These are phyloP conservation scores for Babesia ovis DNA, from an alignment of 169 alveolate species.

Conservation along the genomic window DNA sequence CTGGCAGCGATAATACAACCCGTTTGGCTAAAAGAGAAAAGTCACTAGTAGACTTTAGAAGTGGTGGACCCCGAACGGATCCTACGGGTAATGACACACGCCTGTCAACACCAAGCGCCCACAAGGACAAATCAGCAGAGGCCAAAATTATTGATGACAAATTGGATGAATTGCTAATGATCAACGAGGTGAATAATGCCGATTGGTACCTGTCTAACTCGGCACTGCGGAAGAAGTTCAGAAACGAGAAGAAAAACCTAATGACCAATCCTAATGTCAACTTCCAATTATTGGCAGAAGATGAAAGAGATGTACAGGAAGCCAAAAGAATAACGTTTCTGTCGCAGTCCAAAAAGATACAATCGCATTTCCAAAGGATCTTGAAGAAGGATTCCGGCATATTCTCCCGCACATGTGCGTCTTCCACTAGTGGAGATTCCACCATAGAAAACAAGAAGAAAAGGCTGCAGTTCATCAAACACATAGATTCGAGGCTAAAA, in stretches of 20 bases:
- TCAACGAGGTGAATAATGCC: conserved; percentile 36
- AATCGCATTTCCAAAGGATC: conserved; percentile 52
- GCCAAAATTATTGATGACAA: conserved; percentile 4
- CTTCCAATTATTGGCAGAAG: conserved; percentile 21
- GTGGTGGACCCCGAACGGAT: neutral
- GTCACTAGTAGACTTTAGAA: neutral
- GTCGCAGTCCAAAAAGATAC: conserved; percentile 34
- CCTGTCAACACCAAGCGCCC: neutral
- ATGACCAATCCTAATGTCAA: conserved; percentile 30
- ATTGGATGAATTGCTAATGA: conserved; percentile 34
- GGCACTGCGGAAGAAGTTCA: conserved; percentile 48
- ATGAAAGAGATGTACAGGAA: conserved; percentile 35
- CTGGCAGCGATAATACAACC: neutral
- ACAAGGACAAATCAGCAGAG: neutral
- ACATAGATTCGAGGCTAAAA: conserved; percentile 33
- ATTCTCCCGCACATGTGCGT: conserved; percentile 44
- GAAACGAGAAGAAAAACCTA: conserved; percentile 43
- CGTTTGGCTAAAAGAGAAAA: neutral
- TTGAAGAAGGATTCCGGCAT: conserved; percentile 38
- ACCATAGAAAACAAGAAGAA: conserved; percentile 39
- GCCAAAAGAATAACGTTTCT: conserved; percentile 45
- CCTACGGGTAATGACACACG: neutral
- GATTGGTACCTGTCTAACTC: conserved; percentile 61
- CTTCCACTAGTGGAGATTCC: conserved; percentile 25
- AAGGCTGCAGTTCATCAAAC: conserved; percentile 53